Evolutionary conservation across 768 basidiomycete genomes (phyloP), one percentile per base, ranked within the genome.

Genomic region (Mycena olivaceomarginata): DNA sequence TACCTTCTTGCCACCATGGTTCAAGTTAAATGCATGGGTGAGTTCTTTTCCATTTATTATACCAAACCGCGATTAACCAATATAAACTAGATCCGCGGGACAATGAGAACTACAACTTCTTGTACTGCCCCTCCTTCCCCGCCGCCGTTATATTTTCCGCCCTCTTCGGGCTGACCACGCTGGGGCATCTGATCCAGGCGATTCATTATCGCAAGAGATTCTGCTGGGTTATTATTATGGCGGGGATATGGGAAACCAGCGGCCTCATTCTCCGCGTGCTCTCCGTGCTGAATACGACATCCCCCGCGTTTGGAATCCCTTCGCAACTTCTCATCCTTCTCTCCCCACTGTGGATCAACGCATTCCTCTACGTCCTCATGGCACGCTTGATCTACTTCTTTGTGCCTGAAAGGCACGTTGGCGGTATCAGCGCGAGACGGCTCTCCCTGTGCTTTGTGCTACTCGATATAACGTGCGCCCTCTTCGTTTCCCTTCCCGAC

Each of bases 151-250:
- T 81, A 2, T 82, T 82, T 37, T 46, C 80, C 37, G 77, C 70
- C 66, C 74, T 82, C 37, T 82, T 82, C 62, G 82, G 75, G 8
- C 59, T 82, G 18, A 69, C 63, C 31, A 73, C 77, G 16, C 2
- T 80, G 20, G 59, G 25, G 7, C 82, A 82, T 57, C 8, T 80
- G 20, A 45, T 78, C 45, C 82, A 82, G 63, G 78, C 80, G 5
- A 60, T 81, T 41, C 64, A 71, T 65, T 82, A 82, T 43, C 75
- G 80, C 16, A 82, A 82, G 64, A 41, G 43, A 39, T 82, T 82
- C 69, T 81, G 80, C 67, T 82, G 82, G 82, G 81, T 82, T 6
- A 68, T 82, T 65, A 66, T 82, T 70, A 80, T 82, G 82, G 81
- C 57, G 11, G 78, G 75, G 5, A 25, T 63, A 16, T 82, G 82